Evolutionary conservation across 768 basidiomycete genomes (phyloP).

Genomic region (Jaapia argillacea): DNA sequence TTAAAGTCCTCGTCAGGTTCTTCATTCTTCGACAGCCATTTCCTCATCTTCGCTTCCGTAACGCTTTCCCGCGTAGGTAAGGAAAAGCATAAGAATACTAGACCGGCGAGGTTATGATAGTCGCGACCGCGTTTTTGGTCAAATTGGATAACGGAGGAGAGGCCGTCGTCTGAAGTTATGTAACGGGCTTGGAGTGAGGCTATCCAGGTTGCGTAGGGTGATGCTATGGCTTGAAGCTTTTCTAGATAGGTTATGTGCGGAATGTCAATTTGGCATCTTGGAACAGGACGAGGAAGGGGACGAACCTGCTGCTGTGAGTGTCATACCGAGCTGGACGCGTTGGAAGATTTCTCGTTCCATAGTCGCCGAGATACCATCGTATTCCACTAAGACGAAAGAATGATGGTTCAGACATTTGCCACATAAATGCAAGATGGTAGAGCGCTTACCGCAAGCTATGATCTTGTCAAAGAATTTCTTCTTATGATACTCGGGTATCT

Average conservation of each 20-base stretch:
- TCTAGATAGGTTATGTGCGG: too few species aligned
- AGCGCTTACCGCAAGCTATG: background rate
- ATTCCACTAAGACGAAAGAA: conserved; percentile 77
- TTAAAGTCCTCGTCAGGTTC: conserved; percentile 41
- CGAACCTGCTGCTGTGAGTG: conserved; percentile 62
- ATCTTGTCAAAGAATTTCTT: background rate
- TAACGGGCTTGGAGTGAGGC: conserved; percentile 44
- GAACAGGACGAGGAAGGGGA: too few species aligned
- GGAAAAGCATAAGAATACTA: conserved; percentile 58
- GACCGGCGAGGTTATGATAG: conserved; percentile 64
- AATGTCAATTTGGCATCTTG: too few species aligned
- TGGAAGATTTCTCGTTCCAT: conserved; percentile 73
- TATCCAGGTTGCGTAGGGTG: conserved; percentile 64
- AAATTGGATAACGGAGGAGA: conserved; percentile 46
- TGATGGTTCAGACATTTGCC: background rate
- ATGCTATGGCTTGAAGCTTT: conserved; percentile 71
- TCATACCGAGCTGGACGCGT: conserved; percentile 73
- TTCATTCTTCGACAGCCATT: conserved; percentile 24
- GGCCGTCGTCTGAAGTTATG: conserved; percentile 47
- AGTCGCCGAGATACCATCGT: conserved; percentile 18
- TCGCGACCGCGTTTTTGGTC: conserved; percentile 63
- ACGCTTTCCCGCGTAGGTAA: conserved; percentile 35
- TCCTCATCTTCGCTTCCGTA: conserved; percentile 46
- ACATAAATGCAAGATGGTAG: background rate
- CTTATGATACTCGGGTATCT: background rate